These are phyloP conservation scores for Boletus putidus DNA, from an alignment of 1,284 basidiomycete genomes.

Conservation along the genomic window DNA sequence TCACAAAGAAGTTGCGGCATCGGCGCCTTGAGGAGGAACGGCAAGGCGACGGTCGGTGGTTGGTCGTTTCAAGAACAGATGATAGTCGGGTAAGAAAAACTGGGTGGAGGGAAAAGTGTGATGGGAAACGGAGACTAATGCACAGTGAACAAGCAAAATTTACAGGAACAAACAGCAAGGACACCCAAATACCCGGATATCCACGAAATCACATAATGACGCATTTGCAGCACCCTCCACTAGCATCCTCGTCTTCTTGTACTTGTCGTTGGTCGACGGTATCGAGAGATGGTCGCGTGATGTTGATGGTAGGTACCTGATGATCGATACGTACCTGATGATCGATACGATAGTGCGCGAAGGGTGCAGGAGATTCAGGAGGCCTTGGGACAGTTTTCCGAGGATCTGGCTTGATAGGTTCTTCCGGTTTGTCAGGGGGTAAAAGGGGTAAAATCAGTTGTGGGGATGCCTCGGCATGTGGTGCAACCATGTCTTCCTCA, in stretches of 20 bases:
- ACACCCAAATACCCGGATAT: conserved; percentile 23
- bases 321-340: conserved; percentile 23
- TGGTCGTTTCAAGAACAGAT: conserved; percentile 19
- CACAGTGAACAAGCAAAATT: conserved; percentile 29
- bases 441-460: conserved; percentile 14
- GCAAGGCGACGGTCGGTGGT: conserved; percentile 13
- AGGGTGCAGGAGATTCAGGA: conserved; percentile 57
- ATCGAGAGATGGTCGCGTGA: conserved; percentile 31
- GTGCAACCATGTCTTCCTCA: conserved; percentile 16
- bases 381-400: conserved; percentile 32
- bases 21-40: conserved; percentile 6
- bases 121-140: conserved; percentile 20
- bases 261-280: conserved; percentile 24
- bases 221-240: conserved; percentile 60
- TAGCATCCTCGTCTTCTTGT: conserved; percentile 44
- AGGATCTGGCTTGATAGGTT: conserved; percentile 31
- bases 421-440: conserved; percentile 22
- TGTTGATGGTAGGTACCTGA: conserved; percentile 32
- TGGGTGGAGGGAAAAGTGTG: conserved; percentile 11
- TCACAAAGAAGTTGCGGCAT: conserved; percentile 14
- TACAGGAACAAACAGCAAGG: conserved; percentile 25
- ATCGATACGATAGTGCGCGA: conserved; percentile 46
- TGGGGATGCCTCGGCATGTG: conserved; percentile 17
- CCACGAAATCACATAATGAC: conserved; percentile 55
- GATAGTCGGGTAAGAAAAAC: conserved; percentile 1